Evolutionary conservation across 2,329 filamentous ascomycete genomes (phyloP).

Genomic region (Xylaria arbuscula): DNA sequence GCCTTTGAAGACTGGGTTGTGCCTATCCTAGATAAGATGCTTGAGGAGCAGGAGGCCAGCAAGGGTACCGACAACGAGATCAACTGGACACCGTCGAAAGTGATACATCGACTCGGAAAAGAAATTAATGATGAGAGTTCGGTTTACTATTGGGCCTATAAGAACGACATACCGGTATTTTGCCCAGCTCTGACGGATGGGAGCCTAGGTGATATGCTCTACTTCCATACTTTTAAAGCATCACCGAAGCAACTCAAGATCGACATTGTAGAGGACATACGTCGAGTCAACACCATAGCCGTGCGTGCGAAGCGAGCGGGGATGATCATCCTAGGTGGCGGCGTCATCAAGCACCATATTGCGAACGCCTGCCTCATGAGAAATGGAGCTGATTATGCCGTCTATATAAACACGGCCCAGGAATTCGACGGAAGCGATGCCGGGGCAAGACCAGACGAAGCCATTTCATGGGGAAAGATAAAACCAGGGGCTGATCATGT

Average conservation of each 20-base stretch:
- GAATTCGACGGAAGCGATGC: conserved; percentile 98
- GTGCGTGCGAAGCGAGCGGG: conserved; percentile 88
- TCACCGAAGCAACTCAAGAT: conserved; percentile 84
- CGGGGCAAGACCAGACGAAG: conserved; percentile 93
- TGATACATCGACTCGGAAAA: conserved; percentile 88
- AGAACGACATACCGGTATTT: conserved; percentile 96
- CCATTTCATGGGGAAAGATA: conserved; percentile 99
- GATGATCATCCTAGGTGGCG: conserved; percentile 95
- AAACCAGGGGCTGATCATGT: conserved; percentile 88
- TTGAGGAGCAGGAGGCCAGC: conserved; percentile 89
- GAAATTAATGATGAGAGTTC: conserved; percentile 94
- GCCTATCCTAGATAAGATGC: conserved; percentile 93
- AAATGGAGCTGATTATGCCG: conserved; percentile 95
- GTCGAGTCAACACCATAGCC: conserved; percentile 90
- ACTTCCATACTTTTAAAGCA: conserved; percentile 95
- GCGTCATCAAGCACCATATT: conserved; percentile 98
- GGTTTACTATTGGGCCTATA: conserved; percentile 97
- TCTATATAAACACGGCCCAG: conserved; percentile 97
- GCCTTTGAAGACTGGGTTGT: conserved; percentile 98
- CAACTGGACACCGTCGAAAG: conserved; percentile 92
- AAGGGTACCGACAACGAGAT: conserved; percentile 73
- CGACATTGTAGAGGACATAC: conserved; percentile 94
- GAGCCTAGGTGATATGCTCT: conserved; percentile 96
- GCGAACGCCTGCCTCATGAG: conserved; percentile 98
- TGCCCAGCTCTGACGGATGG: conserved; percentile 96